Percentiles rank a stretch among this genome's conserved stretches.
Evolutionary conservation across 192 early-diverging fungal genomes (phyloP).

Genomic region (Chytriomyces sp.): DNA sequence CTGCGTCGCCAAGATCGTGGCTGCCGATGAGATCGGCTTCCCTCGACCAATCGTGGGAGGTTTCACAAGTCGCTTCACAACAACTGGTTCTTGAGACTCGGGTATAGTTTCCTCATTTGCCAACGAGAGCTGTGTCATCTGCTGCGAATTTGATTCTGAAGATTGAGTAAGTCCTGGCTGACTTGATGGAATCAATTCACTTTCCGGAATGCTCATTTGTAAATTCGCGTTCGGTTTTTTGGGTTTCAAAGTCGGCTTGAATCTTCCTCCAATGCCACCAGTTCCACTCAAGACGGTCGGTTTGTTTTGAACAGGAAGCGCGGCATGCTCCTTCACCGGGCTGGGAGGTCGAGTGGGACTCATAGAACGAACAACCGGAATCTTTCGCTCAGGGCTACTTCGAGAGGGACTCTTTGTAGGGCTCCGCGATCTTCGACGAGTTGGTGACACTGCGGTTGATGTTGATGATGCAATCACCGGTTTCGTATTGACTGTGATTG

Average conservation of each 20-base stretch:
- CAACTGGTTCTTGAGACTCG: not conserved
- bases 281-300: not conserved
- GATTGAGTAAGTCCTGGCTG: not conserved
- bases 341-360: not conserved
- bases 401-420: not conserved
- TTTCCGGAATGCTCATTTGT: not conserved
- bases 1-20: not conserved
- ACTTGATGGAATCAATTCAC: not conserved
- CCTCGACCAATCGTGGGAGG: conserved; percentile 11
- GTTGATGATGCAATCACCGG: not conserved
- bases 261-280: not conserved
- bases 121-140: too few relatives aligned
- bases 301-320: too few relatives aligned
- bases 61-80: not conserved
- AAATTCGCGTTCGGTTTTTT: not conserved
- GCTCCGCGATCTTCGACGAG: not conserved
- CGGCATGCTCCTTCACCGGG: not conserved
- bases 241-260: conserved; percentile 20
- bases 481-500: not conserved
- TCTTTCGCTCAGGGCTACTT: not conserved
- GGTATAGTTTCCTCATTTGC: not conserved
- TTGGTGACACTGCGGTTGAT: not conserved
- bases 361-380: not conserved
- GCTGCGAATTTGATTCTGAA: not conserved
- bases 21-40: not conserved